Evolutionary conservation across 148 eudicot species (phyloP), one percentile per base, ranked within the genome.

Genomic region (Gaultheria prostrata): DNA sequence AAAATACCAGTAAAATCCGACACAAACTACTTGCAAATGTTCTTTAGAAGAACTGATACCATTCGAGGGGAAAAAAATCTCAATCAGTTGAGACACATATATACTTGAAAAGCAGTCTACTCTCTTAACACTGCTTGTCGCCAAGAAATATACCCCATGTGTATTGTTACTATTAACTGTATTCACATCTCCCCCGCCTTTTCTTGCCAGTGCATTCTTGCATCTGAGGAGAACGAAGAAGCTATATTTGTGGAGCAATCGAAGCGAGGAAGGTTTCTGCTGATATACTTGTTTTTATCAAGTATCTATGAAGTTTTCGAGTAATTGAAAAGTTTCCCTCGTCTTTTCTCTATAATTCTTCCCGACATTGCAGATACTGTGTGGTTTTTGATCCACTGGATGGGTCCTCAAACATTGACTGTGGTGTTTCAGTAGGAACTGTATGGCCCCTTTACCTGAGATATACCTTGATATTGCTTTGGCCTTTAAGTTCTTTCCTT

Each of bases 361-460:
- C 54, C 24, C 78, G 26, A 24, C 76, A 61, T n/a, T 90, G 85
- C 93, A 94, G 99, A 86, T 97, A 97, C 78, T 92, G 95, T 90
- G 99, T 97, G 79, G 93, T 89, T 80, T 94, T 94, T 87, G 99
- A 97, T 81, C 99, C 99, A 30, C 81, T 97, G 89, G 99, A 94
- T 85, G 99, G 99, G 85, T 97, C 98, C 45, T 97, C 99, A 59
- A 97, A 97, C 92, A 97, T 97, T 35, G 98, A 94, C 85, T 97
- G 99, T 85, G 95, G 95, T 51, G 97, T 97, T 86, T 94, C 98
- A n/a, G 92, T 94, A 81, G 98, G 99, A 89, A 97, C 99, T 32
- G 99, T 97, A 90, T 67, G 73, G 76, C 87, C 30, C 3, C 69
- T 24, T n/a, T 61, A 61, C 10, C 13, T 30, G 3, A 65, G 15